Conservation (phyloP, 345 rosid genomes). For the Syzygium aqueum region DNA sequence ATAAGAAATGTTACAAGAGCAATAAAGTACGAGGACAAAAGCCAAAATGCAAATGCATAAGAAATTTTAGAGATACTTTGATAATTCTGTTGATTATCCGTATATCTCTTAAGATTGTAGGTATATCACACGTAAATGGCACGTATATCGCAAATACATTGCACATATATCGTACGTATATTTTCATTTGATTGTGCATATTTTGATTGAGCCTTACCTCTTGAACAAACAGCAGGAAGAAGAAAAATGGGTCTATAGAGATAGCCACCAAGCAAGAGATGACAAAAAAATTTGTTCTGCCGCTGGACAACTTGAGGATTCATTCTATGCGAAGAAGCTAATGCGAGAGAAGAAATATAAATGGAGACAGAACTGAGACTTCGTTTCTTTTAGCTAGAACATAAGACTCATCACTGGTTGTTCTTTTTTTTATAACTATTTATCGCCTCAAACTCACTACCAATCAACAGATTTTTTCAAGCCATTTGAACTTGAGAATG, state of each 20-base stretch:
- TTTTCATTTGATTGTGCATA: too few species aligned
- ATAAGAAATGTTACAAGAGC: not conserved
- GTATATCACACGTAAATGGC: too few species aligned
- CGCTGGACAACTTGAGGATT: constrained; percentile 60
- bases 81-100: too few species aligned
- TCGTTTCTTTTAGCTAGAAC: too few species aligned
- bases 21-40: not conserved
- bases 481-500: not conserved
- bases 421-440: too few species aligned
- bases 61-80: not conserved
- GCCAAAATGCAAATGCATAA: not conserved
- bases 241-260: constrained; percentile 74
- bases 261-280: constrained; percentile 64
- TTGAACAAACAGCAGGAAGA: constrained; percentile 47
- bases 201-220: constrained; percentile 23
- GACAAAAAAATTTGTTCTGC: constrained; percentile 63
- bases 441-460: too few species aligned
- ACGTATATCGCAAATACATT: too few species aligned
- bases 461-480: not conserved
- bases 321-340: constrained; percentile 1
- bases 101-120: too few species aligned
- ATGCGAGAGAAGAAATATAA: not conserved
- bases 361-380: not conserved
- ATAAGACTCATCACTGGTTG: too few species aligned
- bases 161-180: too few species aligned